Evolutionary conservation across 148 eudicot species (phyloP), one percentile per base, ranked within the genome.

Genomic region (Chenopodium berlandieri): DNA sequence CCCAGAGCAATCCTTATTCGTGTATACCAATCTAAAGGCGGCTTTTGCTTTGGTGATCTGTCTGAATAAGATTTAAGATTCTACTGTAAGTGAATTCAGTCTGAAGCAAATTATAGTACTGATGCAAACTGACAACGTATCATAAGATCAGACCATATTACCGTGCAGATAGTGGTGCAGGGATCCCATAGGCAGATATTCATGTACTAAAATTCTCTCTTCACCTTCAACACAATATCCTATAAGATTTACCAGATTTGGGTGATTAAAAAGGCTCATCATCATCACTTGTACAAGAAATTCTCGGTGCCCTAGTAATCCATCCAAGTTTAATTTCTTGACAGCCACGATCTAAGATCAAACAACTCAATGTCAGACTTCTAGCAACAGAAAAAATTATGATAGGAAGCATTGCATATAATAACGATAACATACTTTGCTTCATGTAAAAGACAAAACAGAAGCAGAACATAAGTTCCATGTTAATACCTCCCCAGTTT

Each of bases 221-320:
- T 9, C 91, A 62, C 94, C 91, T 84, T 92, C 97, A 23, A 89
- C 91, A 82, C 89, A 90, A 44, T 90, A 90, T 32, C 92, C 91
- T 5, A 87, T 80, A 22, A 90, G 84, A 31, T 85, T 85, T 50
- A 90, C 88, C 30, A 90, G 83, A 80, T 88, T 84, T 37, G 83
- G 81, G 72, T 90, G 88, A 81, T 87, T 79, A 65, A 87, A 85
- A 67, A 82, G 90, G 81, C 90, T 90, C 67, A 88, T 56, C 84
- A 88, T 88, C 78, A 81, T 50, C 77, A 90, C 90, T 84, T 90
- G 88, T 12, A 76, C 86, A 79, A 86, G 86, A 77, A 90, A 90
- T 37, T 90, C 92, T 30, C 73, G 37, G 82, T 86, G 84, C 71
- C 92, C 88, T 88, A 87, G 88, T 70, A 84, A 76, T 62, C 91